Percentiles rank a stretch among this genome's conserved stretches.
phyloP scores from a whole-genome alignment of 495 filamentous ascomycete species.

The Hyaloscypha variabilis region DNA sequence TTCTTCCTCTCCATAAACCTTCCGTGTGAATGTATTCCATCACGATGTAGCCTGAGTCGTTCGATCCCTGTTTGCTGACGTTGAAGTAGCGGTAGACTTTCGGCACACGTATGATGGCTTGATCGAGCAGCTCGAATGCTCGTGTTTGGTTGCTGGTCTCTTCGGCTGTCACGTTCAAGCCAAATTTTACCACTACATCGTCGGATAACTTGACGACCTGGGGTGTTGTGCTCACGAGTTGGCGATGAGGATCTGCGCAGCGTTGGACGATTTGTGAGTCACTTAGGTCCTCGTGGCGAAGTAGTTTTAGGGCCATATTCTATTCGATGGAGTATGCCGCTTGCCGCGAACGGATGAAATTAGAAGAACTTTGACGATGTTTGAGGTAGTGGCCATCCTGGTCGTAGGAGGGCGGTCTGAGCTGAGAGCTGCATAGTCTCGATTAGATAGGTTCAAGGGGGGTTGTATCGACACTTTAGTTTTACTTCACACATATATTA shows the following conservation, averaged over 20 bases:
- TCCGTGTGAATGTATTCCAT: conserved; percentile 40
- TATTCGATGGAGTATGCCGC: too few species aligned
- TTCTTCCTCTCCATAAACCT: conserved; percentile 31
- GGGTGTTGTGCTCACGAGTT: conserved; percentile 1
- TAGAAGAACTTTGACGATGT: too few species aligned
- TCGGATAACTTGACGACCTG: conserved; percentile 14
- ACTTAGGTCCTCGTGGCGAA: background rate
- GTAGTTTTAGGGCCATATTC: background rate
- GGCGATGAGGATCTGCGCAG: background rate
- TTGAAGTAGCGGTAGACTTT: conserved; percentile 36
- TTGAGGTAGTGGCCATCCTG: too few species aligned
- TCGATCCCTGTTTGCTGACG: conserved; percentile 1
- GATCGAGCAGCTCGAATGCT: conserved; percentile 37
- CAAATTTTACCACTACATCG: conserved; percentile 25
- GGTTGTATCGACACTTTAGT: too few species aligned
- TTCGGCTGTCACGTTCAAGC: conserved; percentile 32
- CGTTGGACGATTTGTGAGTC: conserved; percentile 1
- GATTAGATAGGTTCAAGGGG: too few species aligned
- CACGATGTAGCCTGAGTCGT: conserved; percentile 36
- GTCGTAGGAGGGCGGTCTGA: too few species aligned
- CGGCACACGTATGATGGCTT: conserved; percentile 36
- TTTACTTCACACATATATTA: too few species aligned
- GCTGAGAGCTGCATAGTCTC: too few species aligned
- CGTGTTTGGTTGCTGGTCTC: conserved; percentile 37
- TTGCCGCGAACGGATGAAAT: too few species aligned